Base-by-base conservation (phyloP, 345 rosid species). In the Dipteronia sinensis region DNA sequence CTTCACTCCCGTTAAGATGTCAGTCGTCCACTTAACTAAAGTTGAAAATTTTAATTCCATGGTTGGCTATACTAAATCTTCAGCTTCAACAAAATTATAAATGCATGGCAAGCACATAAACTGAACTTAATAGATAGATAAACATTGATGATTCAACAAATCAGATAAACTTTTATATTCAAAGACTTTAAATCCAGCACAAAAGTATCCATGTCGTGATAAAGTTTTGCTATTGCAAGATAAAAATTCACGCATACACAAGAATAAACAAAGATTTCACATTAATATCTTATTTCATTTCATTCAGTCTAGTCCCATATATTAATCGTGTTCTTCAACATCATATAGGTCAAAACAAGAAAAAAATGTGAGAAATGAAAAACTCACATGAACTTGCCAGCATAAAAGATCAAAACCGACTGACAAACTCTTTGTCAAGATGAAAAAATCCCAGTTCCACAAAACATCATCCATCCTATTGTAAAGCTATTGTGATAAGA, bases 331-430 rank as follows among this genome's bases (percentile, higher is more conserved):
- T 46, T 77, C 27, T 77, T 64, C 7, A 53, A 71, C 56, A 34
- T 71, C 64, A n/a, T 51, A 22, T 31, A 44, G 44, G 71, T 71
- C 40, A 15, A 51, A 69, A 64, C 27, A 77, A 20, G 62, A 19
- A 6, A 15, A 15, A 27, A 64, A 72, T 13, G 29, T 47, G 47
- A 47, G 56, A 76, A 67, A 34, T 55, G 34, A 67, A 55, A 16
- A 58, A 56, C 29, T 42, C 67, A 42, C 40, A 64, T 51, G 6
- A 64, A 63, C 22, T 65, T 53, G 69, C 71, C 76, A 65, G 69
- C 76, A 71, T 23, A 13, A 77, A 72, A 47, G 80, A 64, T 16
- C 53, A 65, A 79, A 67, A 67, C 22, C n/a, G 10, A 56, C 56
- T 19, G 69, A 13, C 42, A 19, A 61, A 27, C 74, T 34, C 46